These are phyloP conservation scores for Colletotrichum orbiculare DNA, from an alignment of 2,329 filamentous ascomycete species.

Conservation along the genomic window DNA sequence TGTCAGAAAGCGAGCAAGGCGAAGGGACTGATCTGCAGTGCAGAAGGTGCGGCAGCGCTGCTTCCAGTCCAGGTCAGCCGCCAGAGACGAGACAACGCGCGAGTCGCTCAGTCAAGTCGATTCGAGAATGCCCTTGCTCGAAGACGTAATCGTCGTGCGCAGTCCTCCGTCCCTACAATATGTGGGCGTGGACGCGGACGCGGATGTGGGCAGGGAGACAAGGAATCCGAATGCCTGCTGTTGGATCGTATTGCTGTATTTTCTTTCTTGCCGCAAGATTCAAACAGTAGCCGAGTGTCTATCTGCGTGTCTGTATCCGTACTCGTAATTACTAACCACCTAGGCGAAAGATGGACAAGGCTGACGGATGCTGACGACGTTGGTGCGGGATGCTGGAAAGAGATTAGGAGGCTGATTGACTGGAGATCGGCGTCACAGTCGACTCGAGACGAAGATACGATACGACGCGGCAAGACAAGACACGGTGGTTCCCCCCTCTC, in stretches of 20 bases:
- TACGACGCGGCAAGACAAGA: neutral
- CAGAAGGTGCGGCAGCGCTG: constrained; percentile 13
- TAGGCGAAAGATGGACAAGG: too few relatives aligned
- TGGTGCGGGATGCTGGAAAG: neutral
- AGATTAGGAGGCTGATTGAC: neutral
- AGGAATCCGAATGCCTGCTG: too few relatives aligned
- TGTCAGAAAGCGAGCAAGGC: constrained; percentile 7
- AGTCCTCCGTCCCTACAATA: neutral
- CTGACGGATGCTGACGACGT: neutral
- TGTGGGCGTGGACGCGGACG: too few relatives aligned
- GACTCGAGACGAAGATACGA: neutral
- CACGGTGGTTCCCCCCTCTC: constrained; percentile 26
- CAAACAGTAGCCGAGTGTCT: too few relatives aligned
- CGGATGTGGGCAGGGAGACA: too few relatives aligned
- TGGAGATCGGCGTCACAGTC: constrained; percentile 17
- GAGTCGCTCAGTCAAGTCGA: constrained; percentile 21
- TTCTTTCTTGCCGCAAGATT: too few relatives aligned
- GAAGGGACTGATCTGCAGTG: constrained; percentile 20
- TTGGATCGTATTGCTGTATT: too few relatives aligned
- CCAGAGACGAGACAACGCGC: constrained; percentile 28
- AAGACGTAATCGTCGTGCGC: neutral
- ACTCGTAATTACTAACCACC: too few relatives aligned
- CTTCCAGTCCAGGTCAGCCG: constrained; percentile 5
- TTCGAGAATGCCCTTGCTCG: constrained; percentile 2
- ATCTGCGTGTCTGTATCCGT: too few relatives aligned